Base-by-base conservation (phyloP, 208 protist genomes). In the Trypanosoma brucei region DNA sequence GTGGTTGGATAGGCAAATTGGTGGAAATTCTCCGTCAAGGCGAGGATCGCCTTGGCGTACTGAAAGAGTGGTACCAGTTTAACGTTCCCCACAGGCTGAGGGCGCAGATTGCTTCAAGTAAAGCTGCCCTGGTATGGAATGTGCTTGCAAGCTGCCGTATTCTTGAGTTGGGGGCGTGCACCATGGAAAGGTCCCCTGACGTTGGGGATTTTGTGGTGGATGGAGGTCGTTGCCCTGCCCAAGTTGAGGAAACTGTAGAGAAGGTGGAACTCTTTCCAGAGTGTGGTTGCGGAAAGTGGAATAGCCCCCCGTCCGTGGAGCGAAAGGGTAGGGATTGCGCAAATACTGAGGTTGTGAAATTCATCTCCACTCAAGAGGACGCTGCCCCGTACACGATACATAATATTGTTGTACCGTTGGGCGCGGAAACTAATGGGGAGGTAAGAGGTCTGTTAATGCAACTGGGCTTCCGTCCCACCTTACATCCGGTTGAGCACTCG, bases 111-210 rank as follows among this genome's bases (percentile, higher is more conserved):
- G 45, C 35, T 36, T 33, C 36, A 11, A 82, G 81, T 36, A 74
- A 76, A 56, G 35, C 57, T 3, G 65, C 68, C 22, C 61, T 94
- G 33, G 34, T 90, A 37, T 94, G 84, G 82, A 94, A 94, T 56
- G 72, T 88, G 40, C 40, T 91, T 50, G 81, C 79, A 34, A 94
- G 84, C 62, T 80, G 73, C 53, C 81, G 87, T 13, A 56, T 94
- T 57, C 62, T 75, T 30, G 42, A 68, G 44, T 9, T 68, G 59
- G 63, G 57, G 22, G 39, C 39, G 42, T 70, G 42, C 64, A 59
- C 51, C 8, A 35, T 55, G 2, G 74, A 68, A 8, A 63, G 70
- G 9, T 35, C 49, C 0, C 81, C 86, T 11, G 61, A 79, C 6
- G 58, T 61, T 9, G 86, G 86, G 13, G 86, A 93, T 56, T 89